Evolutionary conservation across 1,284 basidiomycete species (phyloP).

Genomic region (Mycosarcoma mackinlayi): DNA sequence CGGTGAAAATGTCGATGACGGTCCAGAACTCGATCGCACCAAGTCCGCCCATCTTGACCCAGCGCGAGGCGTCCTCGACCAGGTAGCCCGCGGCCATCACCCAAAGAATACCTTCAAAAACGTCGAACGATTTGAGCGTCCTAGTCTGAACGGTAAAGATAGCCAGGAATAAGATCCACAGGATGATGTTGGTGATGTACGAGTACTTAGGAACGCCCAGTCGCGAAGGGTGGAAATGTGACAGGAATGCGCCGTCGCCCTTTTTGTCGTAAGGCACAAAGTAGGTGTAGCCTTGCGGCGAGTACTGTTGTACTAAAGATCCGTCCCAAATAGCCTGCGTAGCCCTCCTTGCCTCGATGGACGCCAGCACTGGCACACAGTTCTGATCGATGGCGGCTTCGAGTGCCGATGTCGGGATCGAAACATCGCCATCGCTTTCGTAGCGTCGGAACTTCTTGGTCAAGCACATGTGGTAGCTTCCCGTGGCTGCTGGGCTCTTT

Average conservation of each 20-base stretch:
- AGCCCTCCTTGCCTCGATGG: slow-evolving; percentile 44
- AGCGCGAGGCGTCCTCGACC: slow-evolving; percentile 53
- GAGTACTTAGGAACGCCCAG: slow-evolving; percentile 54
- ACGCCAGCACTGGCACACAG: slow-evolving; percentile 44
- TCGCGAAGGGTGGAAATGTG: slow-evolving; percentile 54
- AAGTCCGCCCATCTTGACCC: slow-evolving; percentile 59
- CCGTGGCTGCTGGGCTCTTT: slow-evolving; percentile 4
- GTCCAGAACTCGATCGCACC: slow-evolving; percentile 60
- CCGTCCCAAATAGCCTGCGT: slow-evolving; percentile 59
- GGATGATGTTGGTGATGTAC: slow-evolving; percentile 54
- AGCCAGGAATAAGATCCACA: slow-evolving; percentile 56
- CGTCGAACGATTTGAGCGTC: slow-evolving; percentile 44
- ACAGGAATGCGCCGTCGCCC: slow-evolving; percentile 47
- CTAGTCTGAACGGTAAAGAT: slow-evolving; percentile 58
- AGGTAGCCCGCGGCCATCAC: slow-evolving; percentile 58
- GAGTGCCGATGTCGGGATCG: slow-evolving; percentile 50
- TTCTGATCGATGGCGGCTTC: slow-evolving; percentile 61
- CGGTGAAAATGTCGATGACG: slow-evolving; percentile 54
- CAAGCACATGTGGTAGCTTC: slow-evolving; percentile 41
- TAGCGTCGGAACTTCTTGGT: slow-evolving; percentile 54
- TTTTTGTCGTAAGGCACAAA: slow-evolving; percentile 52
- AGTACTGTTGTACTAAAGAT: slow-evolving; percentile 46
- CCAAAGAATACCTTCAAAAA: slow-evolving; percentile 54
- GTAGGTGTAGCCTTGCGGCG: slow-evolving; percentile 42
- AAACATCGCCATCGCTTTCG: slow-evolving; percentile 52